Evolutionary conservation across 2,329 filamentous ascomycete genomes (phyloP), one percentile per base, ranked within the genome.

Genomic region (Xylaria hypoxylon): DNA sequence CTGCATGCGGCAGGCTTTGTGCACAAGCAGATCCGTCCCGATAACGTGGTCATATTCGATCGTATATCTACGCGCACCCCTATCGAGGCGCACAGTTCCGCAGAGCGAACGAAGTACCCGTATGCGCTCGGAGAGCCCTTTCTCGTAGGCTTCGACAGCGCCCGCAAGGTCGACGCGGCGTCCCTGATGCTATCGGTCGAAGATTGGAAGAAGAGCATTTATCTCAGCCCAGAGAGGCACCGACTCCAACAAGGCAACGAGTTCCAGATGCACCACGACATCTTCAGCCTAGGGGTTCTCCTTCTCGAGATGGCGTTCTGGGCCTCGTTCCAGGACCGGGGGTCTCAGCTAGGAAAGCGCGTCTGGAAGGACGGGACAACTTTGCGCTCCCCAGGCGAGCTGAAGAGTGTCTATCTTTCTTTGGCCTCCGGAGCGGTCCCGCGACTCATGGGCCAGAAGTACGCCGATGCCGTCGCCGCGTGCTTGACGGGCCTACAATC

Each of bases 181-280:
- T 31, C 24, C 13, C 13, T 48, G 11, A 26, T 48, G 24, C 22
- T 17, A 5, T 17, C 45, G 19, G 24, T 17, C 5, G 22, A 48
- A 3, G 45, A 48, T 13, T 48, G 24, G 45, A 24, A 28, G 45
- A 28, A 48, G 45, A 48, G 45, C 45, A 28, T 48, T 13, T 48
- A 48, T 28, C 45, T 48, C 45, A 48, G 24, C 24, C 45, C 45
- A 8, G 45, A 48, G 45, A 13, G 24, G 11, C 45, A 48, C 45
- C 24, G 24, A 11, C 45, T 48, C 10, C 45, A 48, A 13, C 45
- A 26, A 6, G 45, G 45, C 11, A 24, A 48, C 22, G 45, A 48
- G 45, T 48, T 48, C 45, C 24, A 48, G 45, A 48, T 48, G 24
- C 24, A 17, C 24, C 24, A 48, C 45, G 45, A 47, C 44, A 47